Base-by-base conservation (phyloP, 1,284 basidiomycete genomes). In the Mrakiaceae sp. region DNA sequence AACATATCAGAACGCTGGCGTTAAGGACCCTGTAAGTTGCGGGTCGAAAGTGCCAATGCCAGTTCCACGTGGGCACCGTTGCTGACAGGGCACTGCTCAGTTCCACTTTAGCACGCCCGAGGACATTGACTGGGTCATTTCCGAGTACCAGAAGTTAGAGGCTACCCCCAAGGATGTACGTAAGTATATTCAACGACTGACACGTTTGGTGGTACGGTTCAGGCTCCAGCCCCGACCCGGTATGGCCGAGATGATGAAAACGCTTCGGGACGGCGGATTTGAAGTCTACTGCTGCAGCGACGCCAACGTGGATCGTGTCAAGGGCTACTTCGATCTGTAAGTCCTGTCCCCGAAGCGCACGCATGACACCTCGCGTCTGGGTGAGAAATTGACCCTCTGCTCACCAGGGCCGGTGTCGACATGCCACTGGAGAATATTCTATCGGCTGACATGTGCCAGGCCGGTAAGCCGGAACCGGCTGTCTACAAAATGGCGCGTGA, bases 401-500 rank as follows among this genome's bases (percentile, higher is more conserved):
- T 27, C 27, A 27, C 27, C 27, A 27, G 27, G 8, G 70, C 70
- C 0, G 69, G 69, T 10, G 68, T 72, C n/a, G 67, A 68, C 58
- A 69, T 70, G 69, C 71, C 71, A 4, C 51, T 68, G 16, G 67
- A 69, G 56, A 68, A 70, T 58, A 70, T 72, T 58, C 58, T 72
- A 6, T 72, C 71, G n/a, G 71, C 71, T 8, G 71, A 72, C 64
- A 69, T 66, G 67, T 67, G 69, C 60, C 64, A 66, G 12, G 66
- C 67, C 4, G 71, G 71, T 11, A 72, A 72, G 63, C 71, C 71
- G 0, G 70, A 72, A 40, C 58, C 70, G 12, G 70, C 51, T 10
- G 69, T 70, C 39, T 72, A 72, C 68, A 69, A 72, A 66, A 68
- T 67, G 60, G 71, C 71, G 3, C 63, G 71, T 60, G 68, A 72